Base-by-base conservation (phyloP, 1,139 yeast genomes). In the Pichia terricola region DNA sequence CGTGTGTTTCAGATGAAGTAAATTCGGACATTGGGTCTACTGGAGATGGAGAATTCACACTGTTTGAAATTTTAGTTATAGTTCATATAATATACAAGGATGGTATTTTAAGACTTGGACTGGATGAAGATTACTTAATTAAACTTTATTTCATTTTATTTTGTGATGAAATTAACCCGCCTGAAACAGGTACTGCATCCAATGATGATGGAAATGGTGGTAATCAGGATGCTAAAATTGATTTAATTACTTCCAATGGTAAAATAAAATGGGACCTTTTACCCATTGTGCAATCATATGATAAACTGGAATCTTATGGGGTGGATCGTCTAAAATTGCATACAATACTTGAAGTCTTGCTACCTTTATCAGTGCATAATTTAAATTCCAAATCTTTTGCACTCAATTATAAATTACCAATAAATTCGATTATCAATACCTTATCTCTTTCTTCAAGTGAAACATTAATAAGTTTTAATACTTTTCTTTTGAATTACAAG, bases 201-300 rank as follows among this genome's bases (percentile, higher is more conserved):
- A 16, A 16, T 16, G 22, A 16, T 16, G 22, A 16, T 16, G 22
- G 22, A 16, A 16, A 16, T 16, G 22, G 22, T 16, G 22, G 22
- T 16, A 16, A 16, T 16, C 22, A 16, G 22, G 22, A 16, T 16
- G 22, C 22, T 16, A 16, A 16, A 16, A 16, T 16, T 16, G 22
- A 16, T 16, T 16, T 16, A 16, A 70, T 69, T 51, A 53, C 70
- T 43, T 69, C 68, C 49, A 62, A 64, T 44, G 42, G 42, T 26
- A 41, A 34, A 35, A 40, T 58, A 1, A 54, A 52, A 42, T 59
- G 62, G 63, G 31, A 45, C 2, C 43, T 55, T 3, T 38, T 52
- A 10, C 62, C 62, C 0, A 45, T 51, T 28, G 47, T 59, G 4
- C 61, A 57, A 44, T 54, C 62, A 2, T 53, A 46, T 42, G 62